A percentile compares a stretch with the other conserved stretches of the same genome.
Evolutionary conservation across 2,329 filamentous ascomycete species (phyloP).

Genomic region (Hortaea sp.): DNA sequence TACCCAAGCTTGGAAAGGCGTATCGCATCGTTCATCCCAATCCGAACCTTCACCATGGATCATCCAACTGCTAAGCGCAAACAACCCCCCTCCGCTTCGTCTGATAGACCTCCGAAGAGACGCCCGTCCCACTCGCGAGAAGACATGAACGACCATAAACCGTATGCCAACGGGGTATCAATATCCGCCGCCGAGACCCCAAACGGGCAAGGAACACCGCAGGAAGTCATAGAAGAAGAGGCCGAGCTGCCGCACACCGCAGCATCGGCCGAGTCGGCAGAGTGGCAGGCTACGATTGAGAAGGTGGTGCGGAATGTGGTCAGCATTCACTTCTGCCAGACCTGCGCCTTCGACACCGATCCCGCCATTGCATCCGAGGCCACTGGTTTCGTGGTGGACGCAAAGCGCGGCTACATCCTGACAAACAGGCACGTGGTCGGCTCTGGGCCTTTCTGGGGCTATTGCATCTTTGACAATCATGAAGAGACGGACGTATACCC

Average conservation of each 20-base stretch:
- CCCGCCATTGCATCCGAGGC: conserved; percentile 87
- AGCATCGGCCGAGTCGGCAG: conserved; percentile 54
- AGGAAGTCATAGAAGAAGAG: conserved; percentile 20
- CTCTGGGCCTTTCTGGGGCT: conserved; percentile 93
- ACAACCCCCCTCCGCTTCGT: conserved; percentile 22
- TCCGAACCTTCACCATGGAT: conserved; percentile 4
- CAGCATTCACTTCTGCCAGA: conserved; percentile 98
- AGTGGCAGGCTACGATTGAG: conserved; percentile 95
- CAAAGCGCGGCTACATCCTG: conserved; percentile 64
- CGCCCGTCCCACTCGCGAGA: conserved; percentile 15
- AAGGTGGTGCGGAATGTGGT: conserved; percentile 90
- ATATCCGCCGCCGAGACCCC: conserved; percentile 21
- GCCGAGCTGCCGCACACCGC: conserved; percentile 38
- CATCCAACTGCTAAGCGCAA: conserved; percentile 26
- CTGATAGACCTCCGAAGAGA: conserved; percentile 26
- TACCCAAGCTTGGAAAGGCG: no score
- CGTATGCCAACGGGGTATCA: conserved; percentile 19
- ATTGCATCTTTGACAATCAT: conserved; percentile 97
- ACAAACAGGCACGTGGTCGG: conserved; percentile 74
- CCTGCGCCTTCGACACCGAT: conserved; percentile 96
- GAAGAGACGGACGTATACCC: conserved; percentile 91
- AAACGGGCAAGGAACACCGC: conserved; percentile 25
- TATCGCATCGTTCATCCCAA: background rate
- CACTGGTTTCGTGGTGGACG: conserved; percentile 95
- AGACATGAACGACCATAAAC: conserved; percentile 8